Conservation (phyloP, 805 yeast genomes). For the Wickerhamiella qilinensis region DNA sequence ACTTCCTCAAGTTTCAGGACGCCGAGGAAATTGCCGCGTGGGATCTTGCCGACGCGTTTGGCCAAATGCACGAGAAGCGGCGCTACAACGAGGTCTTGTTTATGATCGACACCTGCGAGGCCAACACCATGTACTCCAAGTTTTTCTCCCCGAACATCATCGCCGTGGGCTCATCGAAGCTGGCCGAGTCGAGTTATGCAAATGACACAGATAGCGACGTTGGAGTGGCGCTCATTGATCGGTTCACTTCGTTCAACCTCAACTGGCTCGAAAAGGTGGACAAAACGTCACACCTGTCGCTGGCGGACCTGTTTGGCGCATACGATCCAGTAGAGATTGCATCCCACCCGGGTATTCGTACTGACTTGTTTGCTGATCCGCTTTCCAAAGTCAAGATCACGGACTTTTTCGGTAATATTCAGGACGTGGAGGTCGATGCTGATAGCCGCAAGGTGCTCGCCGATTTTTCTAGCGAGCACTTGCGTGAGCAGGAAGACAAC, state of each 20-base stretch:
- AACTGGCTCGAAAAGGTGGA: slow-evolving; percentile 61
- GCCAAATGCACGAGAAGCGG: slow-evolving; percentile 90
- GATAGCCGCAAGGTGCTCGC: not conserved
- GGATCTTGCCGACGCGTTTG: slow-evolving; percentile 94
- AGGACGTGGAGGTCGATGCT: slow-evolving; percentile 50
- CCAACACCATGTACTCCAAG: slow-evolving; percentile 90
- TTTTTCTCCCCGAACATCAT: slow-evolving; percentile 84
- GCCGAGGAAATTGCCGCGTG: slow-evolving; percentile 93
- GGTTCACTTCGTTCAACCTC: slow-evolving; percentile 84
- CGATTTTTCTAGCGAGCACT: not conserved
- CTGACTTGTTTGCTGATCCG: slow-evolving; percentile 58
- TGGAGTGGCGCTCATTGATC: slow-evolving; percentile 94
- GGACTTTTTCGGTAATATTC: slow-evolving; percentile 89
- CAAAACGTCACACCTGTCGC: slow-evolving; percentile 54
- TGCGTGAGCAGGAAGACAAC: not conserved
- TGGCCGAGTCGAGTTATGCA: slow-evolving; percentile 84
- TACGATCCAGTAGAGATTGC: slow-evolving; percentile 77
- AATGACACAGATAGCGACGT: slow-evolving; percentile 91
- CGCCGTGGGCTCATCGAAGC: slow-evolving; percentile 79
- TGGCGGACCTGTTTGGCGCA: slow-evolving; percentile 70
- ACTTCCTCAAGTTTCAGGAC: slow-evolving; percentile 92
- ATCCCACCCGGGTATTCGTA: slow-evolving; percentile 84
- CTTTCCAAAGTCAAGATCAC: slow-evolving; percentile 59
- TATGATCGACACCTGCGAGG: slow-evolving; percentile 98
- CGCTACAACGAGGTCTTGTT: slow-evolving; percentile 90